These are phyloP conservation scores for Hawksworthiomyces lignivorus DNA, from an alignment of 2,329 filamentous ascomycete genomes.

Conservation along the genomic window DNA sequence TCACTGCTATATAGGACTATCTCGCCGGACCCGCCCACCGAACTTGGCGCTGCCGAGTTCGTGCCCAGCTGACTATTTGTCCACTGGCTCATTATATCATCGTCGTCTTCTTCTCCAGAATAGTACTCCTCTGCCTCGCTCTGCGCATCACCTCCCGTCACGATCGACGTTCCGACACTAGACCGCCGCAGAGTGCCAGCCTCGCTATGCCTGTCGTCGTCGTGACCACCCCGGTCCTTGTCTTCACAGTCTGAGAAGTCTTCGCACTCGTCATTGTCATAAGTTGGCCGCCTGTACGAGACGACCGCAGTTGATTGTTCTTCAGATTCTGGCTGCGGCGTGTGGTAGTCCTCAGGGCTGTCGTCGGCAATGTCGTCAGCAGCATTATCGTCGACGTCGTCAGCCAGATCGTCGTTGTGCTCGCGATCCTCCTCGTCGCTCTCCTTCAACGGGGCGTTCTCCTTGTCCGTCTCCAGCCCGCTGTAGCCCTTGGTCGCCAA, in stretches of 20 bases:
- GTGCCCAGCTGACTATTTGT: constrained; percentile 34
- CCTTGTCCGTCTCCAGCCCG: constrained; percentile 42
- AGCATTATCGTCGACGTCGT: neutral
- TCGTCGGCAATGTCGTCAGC: constrained; percentile 17
- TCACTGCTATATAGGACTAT: constrained; percentile 16
- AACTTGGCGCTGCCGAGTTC: constrained; percentile 17
- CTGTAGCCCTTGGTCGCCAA: constrained; percentile 38
- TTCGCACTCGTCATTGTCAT: neutral
- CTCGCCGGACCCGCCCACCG: constrained; percentile 15
- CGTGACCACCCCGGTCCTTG: constrained; percentile 18
- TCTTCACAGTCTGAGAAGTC: constrained; percentile 8
- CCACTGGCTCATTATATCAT: constrained; percentile 36
- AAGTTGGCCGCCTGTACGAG: constrained; percentile 1
- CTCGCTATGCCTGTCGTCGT: constrained; percentile 40
- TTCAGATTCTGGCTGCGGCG: constrained; percentile 8
- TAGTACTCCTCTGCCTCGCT: constrained; percentile 20
- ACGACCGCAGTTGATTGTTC: constrained; percentile 13
- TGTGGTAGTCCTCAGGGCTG: constrained; percentile 10
- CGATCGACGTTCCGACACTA: constrained; percentile 41
- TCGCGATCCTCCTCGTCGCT: constrained; percentile 50
- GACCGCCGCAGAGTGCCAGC: constrained; percentile 39
- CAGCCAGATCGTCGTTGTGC: neutral
- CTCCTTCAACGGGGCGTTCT: constrained; percentile 41
- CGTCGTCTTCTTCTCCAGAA: constrained; percentile 28
- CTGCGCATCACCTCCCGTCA: constrained; percentile 25